Base-by-base conservation (phyloP, 768 basidiomycete species). In the Podaxis rugospora region DNA sequence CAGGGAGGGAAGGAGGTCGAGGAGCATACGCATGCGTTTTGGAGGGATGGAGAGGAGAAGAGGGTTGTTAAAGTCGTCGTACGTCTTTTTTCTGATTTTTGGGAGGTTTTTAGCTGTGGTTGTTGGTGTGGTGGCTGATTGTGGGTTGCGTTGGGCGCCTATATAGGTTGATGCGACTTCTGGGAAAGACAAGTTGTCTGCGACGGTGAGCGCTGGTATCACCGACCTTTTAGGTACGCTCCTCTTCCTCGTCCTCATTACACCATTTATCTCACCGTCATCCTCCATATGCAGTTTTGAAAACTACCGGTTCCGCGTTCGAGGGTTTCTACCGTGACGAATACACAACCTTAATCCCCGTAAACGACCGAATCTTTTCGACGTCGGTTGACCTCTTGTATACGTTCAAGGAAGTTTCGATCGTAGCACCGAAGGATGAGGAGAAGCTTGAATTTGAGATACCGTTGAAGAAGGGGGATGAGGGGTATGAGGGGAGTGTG, bases 21-120 rank as follows among this genome's bases (percentile, higher is more conserved):
- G 42, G 75, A 71, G 1, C 95, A 98, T 71, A 71, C 83, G 5
- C 92, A 95, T 70, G 84, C 93, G 14, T 98, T 96, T 73, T 78
- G 82, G 59, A 80, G 95, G 23, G 93, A 98, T 66, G 96, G 95
- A 1, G 92, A 95, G 2, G 95, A 98, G 70, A 96, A 91, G 78
- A 80, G 86, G 3, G 70, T 88, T 35, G 80, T 87, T 5, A 82
- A 83, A 18, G 85, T 80, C 13, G 80, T 83, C 72, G 84, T 88
- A 54, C 57, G 75, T 71, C 6, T 51, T 25, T 25, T 11, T 11
- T 52, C 28, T 51, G 36, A 7, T 9, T 25, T 25, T 25, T 44
- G 42, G 42, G 42, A 16, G 42, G 42, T 61, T 65, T 5, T n/a
- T n/a, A n/a, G n/a, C n/a, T n/a, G n/a, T 2, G n/a, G 16, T 46